A percentile compares a stretch with the other conserved stretches of the same genome.
Conservation (phyloP, 805 yeast species). For the Ogataea minuta region DNA sequence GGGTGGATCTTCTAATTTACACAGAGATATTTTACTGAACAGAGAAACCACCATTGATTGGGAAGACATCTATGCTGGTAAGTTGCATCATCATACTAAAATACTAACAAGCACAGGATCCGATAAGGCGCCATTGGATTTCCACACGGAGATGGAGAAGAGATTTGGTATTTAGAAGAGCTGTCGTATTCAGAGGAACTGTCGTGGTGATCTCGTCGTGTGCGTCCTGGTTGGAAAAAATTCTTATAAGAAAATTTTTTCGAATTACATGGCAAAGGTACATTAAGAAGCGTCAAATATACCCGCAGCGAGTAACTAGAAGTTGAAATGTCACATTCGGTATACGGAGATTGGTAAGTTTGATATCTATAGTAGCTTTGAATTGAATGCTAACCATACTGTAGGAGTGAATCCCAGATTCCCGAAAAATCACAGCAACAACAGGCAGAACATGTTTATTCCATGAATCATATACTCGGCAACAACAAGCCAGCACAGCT, state of each 20-base stretch:
- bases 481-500: neutral
- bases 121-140: constrained; percentile 43
- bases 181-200: neutral
- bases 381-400: constrained; percentile 1
- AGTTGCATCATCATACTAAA: constrained; percentile 10
- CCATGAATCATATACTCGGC: constrained; percentile 2
- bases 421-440: constrained; percentile 1
- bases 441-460: constrained; percentile 4
- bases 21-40: constrained; percentile 70
- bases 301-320: constrained; percentile 8
- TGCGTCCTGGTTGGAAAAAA: constrained; percentile 9
- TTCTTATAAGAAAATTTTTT: constrained; percentile 10
- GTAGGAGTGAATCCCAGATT: constrained; percentile 6
- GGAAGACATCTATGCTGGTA: constrained; percentile 83
- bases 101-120: constrained; percentile 33
- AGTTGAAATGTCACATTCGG: constrained; percentile 9
- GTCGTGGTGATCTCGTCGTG: constrained; percentile 7
- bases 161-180: constrained; percentile 47
- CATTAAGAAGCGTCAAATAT: constrained; percentile 4
- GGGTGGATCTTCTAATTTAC: constrained; percentile 52
- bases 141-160: constrained; percentile 74
- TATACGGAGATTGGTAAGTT: constrained; percentile 14
- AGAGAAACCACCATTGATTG: constrained; percentile 80
- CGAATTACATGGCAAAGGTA: constrained; percentile 11
- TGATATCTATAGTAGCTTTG: constrained; percentile 3